These are phyloP conservation scores for Biscutella laevigata DNA, from an alignment of 441 rosid species.

Conservation along the genomic window DNA sequence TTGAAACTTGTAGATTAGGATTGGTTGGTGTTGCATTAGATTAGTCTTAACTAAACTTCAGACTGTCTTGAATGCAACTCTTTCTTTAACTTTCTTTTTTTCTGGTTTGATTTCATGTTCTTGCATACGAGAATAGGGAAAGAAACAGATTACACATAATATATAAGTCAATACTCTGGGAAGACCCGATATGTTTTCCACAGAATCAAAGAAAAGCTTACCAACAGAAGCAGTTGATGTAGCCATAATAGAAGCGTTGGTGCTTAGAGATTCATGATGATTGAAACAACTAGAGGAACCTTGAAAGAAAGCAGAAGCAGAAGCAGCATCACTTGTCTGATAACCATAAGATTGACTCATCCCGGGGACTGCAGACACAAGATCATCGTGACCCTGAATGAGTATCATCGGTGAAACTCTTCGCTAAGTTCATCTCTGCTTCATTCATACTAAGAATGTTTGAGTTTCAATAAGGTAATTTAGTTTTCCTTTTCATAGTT, in stretches of 20 bases:
- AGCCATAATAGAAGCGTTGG: slow-evolving; percentile 2
- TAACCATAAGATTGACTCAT: slow-evolving; percentile 30
- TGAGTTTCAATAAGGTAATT: too few species aligned
- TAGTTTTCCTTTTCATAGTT: too few species aligned
- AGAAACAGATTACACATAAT: too few species aligned
- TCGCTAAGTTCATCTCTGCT: slow-evolving; percentile 14
- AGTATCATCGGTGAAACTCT: slow-evolving; percentile 22
- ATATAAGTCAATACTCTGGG: too few species aligned
- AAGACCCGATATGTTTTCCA: neutral
- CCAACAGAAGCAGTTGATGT: slow-evolving; percentile 24
- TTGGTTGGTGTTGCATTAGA: too few species aligned
- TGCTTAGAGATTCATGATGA: slow-evolving; percentile 16
- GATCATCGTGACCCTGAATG: slow-evolving; percentile 38
- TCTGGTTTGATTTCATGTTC: slow-evolving; percentile 27
- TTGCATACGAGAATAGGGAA: slow-evolving; percentile 6
- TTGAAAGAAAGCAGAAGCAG: slow-evolving; percentile 20
- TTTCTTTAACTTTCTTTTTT: slow-evolving; percentile 41
- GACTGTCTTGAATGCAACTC: slow-evolving; percentile 79
- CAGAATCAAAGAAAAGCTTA: slow-evolving; percentile 19
- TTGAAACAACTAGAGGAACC: slow-evolving; percentile 25
- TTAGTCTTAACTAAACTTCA: too few species aligned
- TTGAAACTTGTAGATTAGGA: too few species aligned
- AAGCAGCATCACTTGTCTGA: slow-evolving; percentile 30
- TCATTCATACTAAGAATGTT: slow-evolving; percentile 12
- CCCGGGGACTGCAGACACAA: slow-evolving; percentile 27